Evolutionary conservation across 208 protist species (phyloP).

Genomic region (Trypanosoma platydactyli): DNA sequence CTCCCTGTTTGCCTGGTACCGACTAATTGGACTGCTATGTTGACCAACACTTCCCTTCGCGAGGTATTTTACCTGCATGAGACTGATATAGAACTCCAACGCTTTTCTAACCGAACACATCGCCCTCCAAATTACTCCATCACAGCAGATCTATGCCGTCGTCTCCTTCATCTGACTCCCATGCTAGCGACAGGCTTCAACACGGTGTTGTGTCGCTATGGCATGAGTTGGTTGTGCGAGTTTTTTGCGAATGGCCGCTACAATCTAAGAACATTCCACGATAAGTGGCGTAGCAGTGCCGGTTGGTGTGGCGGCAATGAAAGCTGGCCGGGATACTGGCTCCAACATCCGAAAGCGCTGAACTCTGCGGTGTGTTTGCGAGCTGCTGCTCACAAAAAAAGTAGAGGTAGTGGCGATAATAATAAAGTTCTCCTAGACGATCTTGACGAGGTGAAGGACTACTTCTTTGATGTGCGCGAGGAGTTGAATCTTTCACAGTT

Average conservation of each 20-base stretch:
- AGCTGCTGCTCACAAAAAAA: not conserved
- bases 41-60: conserved; percentile 8
- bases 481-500: conserved; percentile 13
- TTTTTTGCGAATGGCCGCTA: conserved; percentile 25
- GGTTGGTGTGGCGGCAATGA: conserved; percentile 18
- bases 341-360: not conserved
- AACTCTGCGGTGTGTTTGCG: not conserved
- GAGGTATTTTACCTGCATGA: conserved; percentile 25
- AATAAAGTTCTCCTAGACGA: conserved; percentile 1
- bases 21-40: not conserved
- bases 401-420: no score
- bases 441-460: conserved; percentile 8
- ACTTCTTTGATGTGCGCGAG: conserved; percentile 22
- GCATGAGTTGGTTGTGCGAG: conserved; percentile 41
- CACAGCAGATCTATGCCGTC: conserved; percentile 28
- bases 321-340: conserved; percentile 19
- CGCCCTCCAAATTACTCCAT: conserved; percentile 31
- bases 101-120: conserved; percentile 14
- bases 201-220: conserved; percentile 26
- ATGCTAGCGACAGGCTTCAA: conserved; percentile 25
- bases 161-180: conserved; percentile 17
- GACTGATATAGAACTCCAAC: conserved; percentile 5
- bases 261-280: conserved; percentile 12
- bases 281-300: conserved; percentile 16
- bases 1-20: not conserved